A percentile compares a stretch with the other conserved stretches of the same genome.
Conservation (phyloP, 169 alveolate genomes). For the Plasmodium yoelii region DNA sequence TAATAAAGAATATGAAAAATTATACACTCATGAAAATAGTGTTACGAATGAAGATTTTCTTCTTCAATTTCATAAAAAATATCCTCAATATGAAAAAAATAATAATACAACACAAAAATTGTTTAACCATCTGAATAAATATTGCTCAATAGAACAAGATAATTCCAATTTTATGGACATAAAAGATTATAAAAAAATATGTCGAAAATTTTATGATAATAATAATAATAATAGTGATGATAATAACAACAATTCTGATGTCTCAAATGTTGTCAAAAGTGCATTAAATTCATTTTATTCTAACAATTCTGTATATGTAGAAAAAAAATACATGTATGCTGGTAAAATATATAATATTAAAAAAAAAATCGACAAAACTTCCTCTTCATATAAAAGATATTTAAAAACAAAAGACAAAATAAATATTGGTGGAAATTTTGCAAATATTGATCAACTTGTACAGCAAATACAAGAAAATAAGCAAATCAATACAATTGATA, state of each 20-base stretch:
- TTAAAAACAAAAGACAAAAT: conserved; percentile 53
- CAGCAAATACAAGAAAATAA: conserved; percentile 59
- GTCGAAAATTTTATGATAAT: not conserved
- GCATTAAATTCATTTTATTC: conserved; percentile 49
- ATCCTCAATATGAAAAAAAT: conserved; percentile 52
- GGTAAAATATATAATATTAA: conserved; percentile 51
- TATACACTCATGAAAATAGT: conserved; percentile 36
- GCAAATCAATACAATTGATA: conserved; percentile 69
- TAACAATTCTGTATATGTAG: conserved; percentile 40
- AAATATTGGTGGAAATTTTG: conserved; percentile 58
- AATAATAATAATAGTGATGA: not conserved
- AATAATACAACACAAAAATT: conserved; percentile 35
- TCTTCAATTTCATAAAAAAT: conserved; percentile 51
- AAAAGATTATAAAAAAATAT: conserved; percentile 16
- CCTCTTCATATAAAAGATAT: conserved; percentile 49
- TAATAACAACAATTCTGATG: conserved; percentile 2
- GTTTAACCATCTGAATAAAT: conserved; percentile 36
- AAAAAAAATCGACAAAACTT: conserved; percentile 65
- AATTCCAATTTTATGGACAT: conserved; percentile 1
- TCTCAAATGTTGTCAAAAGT: conserved; percentile 16
- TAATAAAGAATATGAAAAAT: conserved; percentile 42
- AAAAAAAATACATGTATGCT: conserved; percentile 71
- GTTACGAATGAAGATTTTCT: conserved; percentile 47
- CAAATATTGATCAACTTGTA: conserved; percentile 58
- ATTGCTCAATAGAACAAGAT: conserved; percentile 13